phyloP scores from a whole-genome alignment of 164 flowering plant species.

The Magnolia kwangsiensis region DNA sequence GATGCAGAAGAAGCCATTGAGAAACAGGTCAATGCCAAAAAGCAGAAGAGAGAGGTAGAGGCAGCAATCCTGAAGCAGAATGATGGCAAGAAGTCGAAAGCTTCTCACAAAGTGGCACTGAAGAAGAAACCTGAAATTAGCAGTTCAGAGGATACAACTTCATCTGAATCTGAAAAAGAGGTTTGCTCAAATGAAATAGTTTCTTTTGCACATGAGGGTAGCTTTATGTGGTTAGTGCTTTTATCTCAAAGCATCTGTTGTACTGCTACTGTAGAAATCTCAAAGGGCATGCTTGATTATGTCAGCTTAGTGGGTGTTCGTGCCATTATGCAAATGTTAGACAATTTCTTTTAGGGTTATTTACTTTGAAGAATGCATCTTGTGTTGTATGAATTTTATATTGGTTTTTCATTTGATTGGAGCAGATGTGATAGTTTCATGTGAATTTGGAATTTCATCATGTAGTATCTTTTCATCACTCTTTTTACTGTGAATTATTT shows the following conservation, averaged over 20 bases:
- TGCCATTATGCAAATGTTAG: too few relatives aligned
- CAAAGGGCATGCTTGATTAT: too few relatives aligned
- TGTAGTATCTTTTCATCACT: too few relatives aligned
- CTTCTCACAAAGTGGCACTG: not conserved
- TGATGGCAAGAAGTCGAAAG: slow-evolving; percentile 21
- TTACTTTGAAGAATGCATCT: not conserved
- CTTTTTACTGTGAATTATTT: too few relatives aligned
- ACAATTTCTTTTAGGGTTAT: not conserved
- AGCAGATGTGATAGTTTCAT: too few relatives aligned
- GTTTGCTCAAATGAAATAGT: not conserved
- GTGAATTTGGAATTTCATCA: too few relatives aligned
- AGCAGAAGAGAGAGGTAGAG: slow-evolving; percentile 43
- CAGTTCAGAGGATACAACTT: slow-evolving; percentile 40
- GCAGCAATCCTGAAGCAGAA: slow-evolving; percentile 30
- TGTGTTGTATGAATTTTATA: too few relatives aligned
- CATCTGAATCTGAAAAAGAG: slow-evolving; percentile 43
- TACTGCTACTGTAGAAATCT: too few relatives aligned
- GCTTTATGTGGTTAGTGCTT: not conserved
- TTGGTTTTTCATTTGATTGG: too few relatives aligned
- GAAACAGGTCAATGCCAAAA: slow-evolving; percentile 44
- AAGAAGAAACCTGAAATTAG: slow-evolving; percentile 38
- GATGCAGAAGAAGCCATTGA: slow-evolving; percentile 45
- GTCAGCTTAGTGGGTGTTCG: too few relatives aligned
- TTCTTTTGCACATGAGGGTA: not conserved
- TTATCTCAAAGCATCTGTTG: not conserved